Conservation (phyloP, 2,329 filamentous ascomycete species). For the Ustulina deusta region DNA sequence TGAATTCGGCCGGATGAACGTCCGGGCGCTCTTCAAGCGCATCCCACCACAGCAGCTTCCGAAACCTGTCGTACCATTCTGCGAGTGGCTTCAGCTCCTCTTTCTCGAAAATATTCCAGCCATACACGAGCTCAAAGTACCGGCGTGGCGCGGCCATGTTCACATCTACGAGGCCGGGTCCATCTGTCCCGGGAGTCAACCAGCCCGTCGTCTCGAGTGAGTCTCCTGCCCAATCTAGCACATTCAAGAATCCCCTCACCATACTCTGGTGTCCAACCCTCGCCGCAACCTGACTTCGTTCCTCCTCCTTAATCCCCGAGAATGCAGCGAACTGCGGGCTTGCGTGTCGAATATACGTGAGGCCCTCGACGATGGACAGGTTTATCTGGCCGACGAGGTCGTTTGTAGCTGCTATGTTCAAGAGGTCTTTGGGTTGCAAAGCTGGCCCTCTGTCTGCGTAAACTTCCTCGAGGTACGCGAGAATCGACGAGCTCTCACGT, state of each 20-base stretch:
- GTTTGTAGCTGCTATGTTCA: conserved; percentile 26
- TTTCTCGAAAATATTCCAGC: conserved; percentile 33
- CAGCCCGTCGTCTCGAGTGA: conserved; percentile 38
- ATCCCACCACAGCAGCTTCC: conserved; percentile 40
- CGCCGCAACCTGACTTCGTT: conserved; percentile 36
- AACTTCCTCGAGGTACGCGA: conserved; percentile 38
- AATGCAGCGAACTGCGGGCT: conserved; percentile 31
- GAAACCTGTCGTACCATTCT: conserved; percentile 41
- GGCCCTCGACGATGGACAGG: conserved; percentile 25
- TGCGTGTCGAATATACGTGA: conserved; percentile 38
- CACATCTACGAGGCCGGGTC: conserved; percentile 41
- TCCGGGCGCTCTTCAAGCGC: conserved; percentile 38
- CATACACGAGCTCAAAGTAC: conserved; percentile 40
- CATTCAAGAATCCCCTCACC: conserved; percentile 30
- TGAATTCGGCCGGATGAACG: conserved; percentile 33
- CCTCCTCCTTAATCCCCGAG: conserved; percentile 29
- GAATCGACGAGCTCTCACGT: conserved; percentile 41
- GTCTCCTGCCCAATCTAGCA: conserved; percentile 33
- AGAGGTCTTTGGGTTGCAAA: conserved; percentile 8
- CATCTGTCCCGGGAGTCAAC: conserved; percentile 41
- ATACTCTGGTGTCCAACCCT: conserved; percentile 31
- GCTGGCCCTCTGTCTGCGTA: conserved; percentile 22
- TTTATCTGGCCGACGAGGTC: conserved; percentile 39
- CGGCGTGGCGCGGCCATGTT: conserved; percentile 36
- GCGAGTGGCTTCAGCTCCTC: conserved; percentile 32